Percentiles rank a stretch among this genome's conserved stretches.
These are phyloP conservation scores for Porodaedalea pini DNA, from an alignment of 1,284 basidiomycete species.

Conservation along the genomic window DNA sequence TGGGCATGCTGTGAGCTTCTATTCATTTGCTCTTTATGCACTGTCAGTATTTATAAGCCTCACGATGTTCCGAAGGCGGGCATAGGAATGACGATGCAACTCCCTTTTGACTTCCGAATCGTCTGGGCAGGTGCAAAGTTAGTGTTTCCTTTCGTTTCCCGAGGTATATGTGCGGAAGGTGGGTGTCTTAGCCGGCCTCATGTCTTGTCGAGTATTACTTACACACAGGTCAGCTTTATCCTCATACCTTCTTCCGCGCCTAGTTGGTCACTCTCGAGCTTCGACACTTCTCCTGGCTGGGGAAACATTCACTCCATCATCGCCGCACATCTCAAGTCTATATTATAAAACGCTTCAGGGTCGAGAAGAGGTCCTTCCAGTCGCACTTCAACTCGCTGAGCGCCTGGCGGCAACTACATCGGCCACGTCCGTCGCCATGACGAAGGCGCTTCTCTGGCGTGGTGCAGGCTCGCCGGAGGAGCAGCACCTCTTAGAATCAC, in stretches of 20 bases:
- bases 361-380: conserved; percentile 49
- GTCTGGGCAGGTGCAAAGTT: conserved; percentile 52
- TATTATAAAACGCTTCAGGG: conserved; percentile 46
- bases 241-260: conserved; percentile 49
- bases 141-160: conserved; percentile 51
- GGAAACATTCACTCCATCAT: conserved; percentile 41
- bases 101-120: conserved; percentile 56
- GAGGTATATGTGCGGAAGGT: conserved; percentile 54
- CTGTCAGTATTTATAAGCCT: neutral
- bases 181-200: conserved; percentile 7
- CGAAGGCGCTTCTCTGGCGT: conserved; percentile 50
- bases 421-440: conserved; percentile 45
- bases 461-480: conserved; percentile 48
- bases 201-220: neutral
- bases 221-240: conserved; percentile 39
- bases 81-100: conserved; percentile 50
- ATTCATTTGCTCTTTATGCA: neutral
- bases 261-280: conserved; percentile 50
- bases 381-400: conserved; percentile 47
- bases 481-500: conserved; percentile 51
- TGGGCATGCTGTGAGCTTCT: conserved; percentile 48
- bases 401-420: conserved; percentile 51
- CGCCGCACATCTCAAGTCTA: conserved; percentile 41
- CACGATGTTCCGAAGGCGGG: conserved; percentile 38
- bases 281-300: conserved; percentile 49